A percentile compares a stretch with the other conserved stretches of the same genome.
Conservation (phyloP, 352 stramenopile genomes). For the Phytophthora syringae region DNA sequence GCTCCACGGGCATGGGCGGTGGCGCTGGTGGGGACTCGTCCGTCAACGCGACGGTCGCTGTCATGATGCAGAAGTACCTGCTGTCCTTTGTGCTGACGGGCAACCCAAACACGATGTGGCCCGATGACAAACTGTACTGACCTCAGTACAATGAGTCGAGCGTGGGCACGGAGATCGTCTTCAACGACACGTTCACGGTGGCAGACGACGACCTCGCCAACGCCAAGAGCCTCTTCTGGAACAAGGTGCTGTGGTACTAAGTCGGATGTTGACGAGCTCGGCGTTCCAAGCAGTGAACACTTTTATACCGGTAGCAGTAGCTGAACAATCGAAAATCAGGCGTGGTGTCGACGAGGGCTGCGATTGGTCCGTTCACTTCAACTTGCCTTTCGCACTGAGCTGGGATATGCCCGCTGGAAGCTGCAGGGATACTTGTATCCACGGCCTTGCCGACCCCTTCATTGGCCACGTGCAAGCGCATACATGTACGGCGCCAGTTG, state of each 20-base stretch:
- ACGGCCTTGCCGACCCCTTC: neutral
- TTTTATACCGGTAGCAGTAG: no score
- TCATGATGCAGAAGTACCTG: conserved; percentile 38
- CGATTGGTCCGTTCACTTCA: conserved; percentile 23
- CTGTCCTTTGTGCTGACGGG: conserved; percentile 33
- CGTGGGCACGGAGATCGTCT: conserved; percentile 26
- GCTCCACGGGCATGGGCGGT: conserved; percentile 2
- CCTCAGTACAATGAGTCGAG: conserved; percentile 25
- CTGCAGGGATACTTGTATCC: neutral
- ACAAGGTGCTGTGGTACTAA: conserved; percentile 42
- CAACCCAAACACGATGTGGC: conserved; percentile 30
- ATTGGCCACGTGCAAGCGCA: neutral
- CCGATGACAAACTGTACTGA: conserved; percentile 37
- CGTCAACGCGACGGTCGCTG: conserved; percentile 22
- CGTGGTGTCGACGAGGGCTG: no score
- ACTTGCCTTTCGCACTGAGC: neutral
- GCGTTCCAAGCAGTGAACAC: no score
- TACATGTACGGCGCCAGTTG: no score
- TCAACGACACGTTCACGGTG: conserved; percentile 37
- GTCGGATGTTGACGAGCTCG: no score
- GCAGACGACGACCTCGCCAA: conserved; percentile 29
- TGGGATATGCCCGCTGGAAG: neutral
- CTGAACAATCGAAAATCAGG: no score
- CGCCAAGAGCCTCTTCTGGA: conserved; percentile 29
- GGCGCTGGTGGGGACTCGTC: conserved; percentile 1